Conservation (phyloP, 768 basidiomycete genomes). For the Lactarius pseudohatsudake region DNA sequence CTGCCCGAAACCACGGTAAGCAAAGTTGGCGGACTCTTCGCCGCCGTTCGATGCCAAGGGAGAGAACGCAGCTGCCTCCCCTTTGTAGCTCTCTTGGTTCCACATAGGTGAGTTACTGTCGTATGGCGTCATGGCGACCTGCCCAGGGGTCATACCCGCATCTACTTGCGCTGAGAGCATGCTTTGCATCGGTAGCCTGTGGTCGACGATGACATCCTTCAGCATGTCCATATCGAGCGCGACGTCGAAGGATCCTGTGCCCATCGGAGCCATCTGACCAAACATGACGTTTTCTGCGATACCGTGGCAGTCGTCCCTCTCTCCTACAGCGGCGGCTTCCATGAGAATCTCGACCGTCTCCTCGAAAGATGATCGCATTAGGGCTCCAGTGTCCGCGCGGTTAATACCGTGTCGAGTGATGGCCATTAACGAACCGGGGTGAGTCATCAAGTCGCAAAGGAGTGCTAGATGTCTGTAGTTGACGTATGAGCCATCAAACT, state of each 20-base stretch:
- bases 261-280: conserved; percentile 99
- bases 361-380: conserved; percentile 99
- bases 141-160: conserved; percentile 88
- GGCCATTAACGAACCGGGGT: conserved; percentile 91
- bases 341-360: conserved; percentile 99
- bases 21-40: conserved; percentile 78
- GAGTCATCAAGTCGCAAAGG: conserved; percentile 98
- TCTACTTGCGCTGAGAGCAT: conserved; percentile 78
- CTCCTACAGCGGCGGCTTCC: conserved; percentile 97
- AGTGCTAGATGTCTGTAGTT: conserved; percentile 96
- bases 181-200: conserved; percentile 82
- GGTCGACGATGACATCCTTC: conserved; percentile 97
- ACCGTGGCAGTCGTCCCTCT: conserved; percentile 97
- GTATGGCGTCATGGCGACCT: conserved; percentile 95
- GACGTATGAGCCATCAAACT: conserved; percentile 99
- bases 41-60: conserved; percentile 82
- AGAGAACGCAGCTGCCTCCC: conserved; percentile 91
- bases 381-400: conserved; percentile 95
- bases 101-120: conserved; percentile 88
- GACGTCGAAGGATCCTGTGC: conserved; percentile 95
- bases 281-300: conserved; percentile 99
- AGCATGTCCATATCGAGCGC: conserved; percentile 97
- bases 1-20: conserved; percentile 75
- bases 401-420: conserved; percentile 99
- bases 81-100: conserved; percentile 72